These are phyloP conservation scores for Aurantiochytrium sp. DNA, from an alignment of 108 stramenopile genomes.

Conservation along the genomic window DNA sequence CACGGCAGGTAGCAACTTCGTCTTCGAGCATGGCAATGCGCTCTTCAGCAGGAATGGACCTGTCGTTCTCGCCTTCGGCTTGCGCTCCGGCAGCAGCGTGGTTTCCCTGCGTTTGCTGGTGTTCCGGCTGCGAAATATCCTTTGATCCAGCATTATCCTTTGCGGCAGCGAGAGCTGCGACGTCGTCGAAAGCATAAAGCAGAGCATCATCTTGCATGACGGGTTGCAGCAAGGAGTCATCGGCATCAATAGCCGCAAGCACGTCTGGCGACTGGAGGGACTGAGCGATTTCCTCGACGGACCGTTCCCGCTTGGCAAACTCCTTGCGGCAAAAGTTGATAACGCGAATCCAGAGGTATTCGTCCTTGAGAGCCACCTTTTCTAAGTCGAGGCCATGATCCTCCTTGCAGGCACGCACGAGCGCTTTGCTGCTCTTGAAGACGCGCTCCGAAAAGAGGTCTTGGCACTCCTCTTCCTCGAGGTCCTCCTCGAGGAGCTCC, in stretches of 20 bases:
- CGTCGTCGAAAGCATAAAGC: neutral
- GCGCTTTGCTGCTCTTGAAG: neutral
- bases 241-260: neutral
- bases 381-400: neutral
- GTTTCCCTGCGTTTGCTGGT: no score
- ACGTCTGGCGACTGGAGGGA: neutral
- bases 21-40: conserved; percentile 10
- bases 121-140: neutral
- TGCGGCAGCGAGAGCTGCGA: neutral
- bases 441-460: neutral
- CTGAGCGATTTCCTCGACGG: neutral
- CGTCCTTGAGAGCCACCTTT: neutral
- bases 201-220: neutral
- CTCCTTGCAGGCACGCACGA: neutral
- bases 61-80: no score
- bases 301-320: neutral
- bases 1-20: neutral
- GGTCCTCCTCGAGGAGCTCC: neutral
- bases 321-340: neutral
- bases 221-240: neutral
- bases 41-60: neutral
- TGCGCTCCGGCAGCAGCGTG: no score
- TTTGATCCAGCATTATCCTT: neutral
- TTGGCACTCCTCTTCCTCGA: neutral
- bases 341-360: neutral